Evolutionary conservation across 352 stramenopile genomes (phyloP), one percentile per base, ranked within the genome.

Genomic region (Thalassiosira mediterranea): DNA sequence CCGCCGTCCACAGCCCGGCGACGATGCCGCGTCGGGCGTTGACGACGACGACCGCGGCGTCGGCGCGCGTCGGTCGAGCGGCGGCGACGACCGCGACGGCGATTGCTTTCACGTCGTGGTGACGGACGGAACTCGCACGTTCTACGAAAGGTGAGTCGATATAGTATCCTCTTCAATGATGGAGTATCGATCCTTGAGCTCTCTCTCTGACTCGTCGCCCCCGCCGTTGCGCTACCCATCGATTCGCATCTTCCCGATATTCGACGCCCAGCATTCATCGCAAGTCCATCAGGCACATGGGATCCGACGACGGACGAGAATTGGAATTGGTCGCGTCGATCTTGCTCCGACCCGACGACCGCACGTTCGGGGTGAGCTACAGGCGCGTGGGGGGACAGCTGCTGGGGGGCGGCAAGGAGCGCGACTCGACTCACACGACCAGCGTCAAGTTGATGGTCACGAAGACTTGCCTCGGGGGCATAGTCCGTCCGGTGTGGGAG

Each of bases 401-500:
- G 26, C 25, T 73, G 25, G 64, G 61, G 17, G 47, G 47, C 29
- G 32, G 52, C 19, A 32, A 19, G 49, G 58, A 29, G 10, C 34
- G 47, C 13, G 64, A 73, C 25, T 40, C 51, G 23, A 66, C 49
- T 34, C 49, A 56, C 28, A 65, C 64, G 1, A 66, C 52, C 13
- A 59, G 48, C 37, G 25, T 77, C 8, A 38, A 51, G 25, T 37
- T 77, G 15, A 70, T 58, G 4, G 64, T 77, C 8, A 46, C 57
- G 1, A 77, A 77, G 67, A 77, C 47, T 23, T 52, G 23, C 44
- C 21, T 57, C 25, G 64, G 70, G 19, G 37, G 54, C 54, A 44
- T 71, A 11, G 59, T 77, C 21, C 57, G 68, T 17, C 57, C 68
- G 21, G 40, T 77, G 26, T 77, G 68, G 68, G 49, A 77, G 32